A percentile compares a stretch with the other conserved stretches of the same genome.
Conservation (phyloP, 2,329 filamentous ascomycete genomes). For the Stagonosporopsis vannaccii region DNA sequence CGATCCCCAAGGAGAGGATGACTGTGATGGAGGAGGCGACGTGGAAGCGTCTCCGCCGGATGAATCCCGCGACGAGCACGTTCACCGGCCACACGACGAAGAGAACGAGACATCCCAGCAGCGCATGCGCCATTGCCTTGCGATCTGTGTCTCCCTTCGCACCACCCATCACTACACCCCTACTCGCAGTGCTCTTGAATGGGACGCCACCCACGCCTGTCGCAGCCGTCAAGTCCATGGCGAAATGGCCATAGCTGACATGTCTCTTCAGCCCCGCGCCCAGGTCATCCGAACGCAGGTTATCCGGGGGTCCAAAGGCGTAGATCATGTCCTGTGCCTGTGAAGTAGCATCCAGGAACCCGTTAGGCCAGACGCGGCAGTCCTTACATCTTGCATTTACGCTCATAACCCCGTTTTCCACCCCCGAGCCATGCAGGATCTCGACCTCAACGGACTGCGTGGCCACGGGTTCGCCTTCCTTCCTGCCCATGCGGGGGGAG, state of each 20-base stretch:
- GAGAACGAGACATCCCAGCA: slow-evolving; percentile 43
- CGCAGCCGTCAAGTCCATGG: slow-evolving; percentile 51
- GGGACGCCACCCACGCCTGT: slow-evolving; percentile 48
- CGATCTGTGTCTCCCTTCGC: slow-evolving; percentile 38
- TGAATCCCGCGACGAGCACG: slow-evolving; percentile 47
- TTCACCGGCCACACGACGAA: slow-evolving; percentile 45
- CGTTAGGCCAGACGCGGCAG: slow-evolving; percentile 49
- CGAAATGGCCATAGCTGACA: slow-evolving; percentile 50
- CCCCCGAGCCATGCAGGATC: slow-evolving; percentile 37
- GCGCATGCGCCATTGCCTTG: slow-evolving; percentile 40
- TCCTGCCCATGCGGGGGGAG: slow-evolving; percentile 46
- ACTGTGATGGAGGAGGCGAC: slow-evolving; percentile 50
- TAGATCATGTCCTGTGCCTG: slow-evolving; percentile 51
- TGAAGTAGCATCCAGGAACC: slow-evolving; percentile 44
- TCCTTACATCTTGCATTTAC: slow-evolving; percentile 50
- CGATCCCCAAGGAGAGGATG: slow-evolving; percentile 47
- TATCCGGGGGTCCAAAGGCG: slow-evolving; percentile 49
- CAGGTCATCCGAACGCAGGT: slow-evolving; percentile 39
- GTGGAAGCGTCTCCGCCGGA: slow-evolving; percentile 53
- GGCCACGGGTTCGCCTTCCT: slow-evolving; percentile 48
- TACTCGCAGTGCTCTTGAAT: slow-evolving; percentile 20
- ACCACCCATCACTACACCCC: slow-evolving; percentile 32
- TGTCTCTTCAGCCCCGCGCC: slow-evolving; percentile 46
- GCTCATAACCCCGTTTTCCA: slow-evolving; percentile 48
- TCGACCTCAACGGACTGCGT: slow-evolving; percentile 39